Base-by-base conservation (phyloP, 148 eudicot genomes). In the Persicaria maculosa region DNA sequence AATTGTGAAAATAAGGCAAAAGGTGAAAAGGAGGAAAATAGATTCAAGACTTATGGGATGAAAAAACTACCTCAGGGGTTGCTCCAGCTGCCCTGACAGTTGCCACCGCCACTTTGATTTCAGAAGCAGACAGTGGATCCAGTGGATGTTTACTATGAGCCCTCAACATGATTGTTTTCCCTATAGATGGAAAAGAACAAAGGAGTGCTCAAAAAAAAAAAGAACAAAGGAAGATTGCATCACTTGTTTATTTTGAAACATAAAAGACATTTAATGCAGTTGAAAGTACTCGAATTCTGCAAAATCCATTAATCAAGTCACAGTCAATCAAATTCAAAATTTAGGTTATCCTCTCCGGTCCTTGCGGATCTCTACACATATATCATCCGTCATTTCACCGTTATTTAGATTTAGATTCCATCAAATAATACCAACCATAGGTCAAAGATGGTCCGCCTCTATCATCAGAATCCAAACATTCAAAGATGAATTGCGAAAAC, bases 71-170 rank as follows among this genome's bases (percentile, higher is more conserved):
- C 93, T 89, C 91, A 70, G 97, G 97, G 68, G 94, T 89, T 69
- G 90, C 87, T 75, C 97, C 97, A 80, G 97, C 94, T 46, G 97
- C 92, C 80, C 97, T 84, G 76, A 92, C 97, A 68, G 94, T 88
- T 19, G 91, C 94, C 72, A 92, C 91, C 68, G 97, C 97, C 54
- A 92, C 92, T 68, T 88, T 83, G 76, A 92, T 92, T 78, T 92
- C 97, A 74, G 91, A 86, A 72, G 91, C 87, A 75, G 94, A 81
- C 55, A 92, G 79, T 20, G 97, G 97, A 75, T 92, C 97, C 79
- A 92, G 83, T 43, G 97, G 97, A 80, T 92, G 97, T 69, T 86
- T 80, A 72, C 81, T 81, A 78, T 86, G 92, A 80, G 89, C 91
- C 84, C 89, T 84, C 53, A 80, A 65, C 79, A 80, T 71, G 75